Percentiles rank a stretch among this genome's conserved stretches.
phyloP scores from a whole-genome alignment of 495 filamentous ascomycete genomes.

The Hyaloscypha finlandica region DNA sequence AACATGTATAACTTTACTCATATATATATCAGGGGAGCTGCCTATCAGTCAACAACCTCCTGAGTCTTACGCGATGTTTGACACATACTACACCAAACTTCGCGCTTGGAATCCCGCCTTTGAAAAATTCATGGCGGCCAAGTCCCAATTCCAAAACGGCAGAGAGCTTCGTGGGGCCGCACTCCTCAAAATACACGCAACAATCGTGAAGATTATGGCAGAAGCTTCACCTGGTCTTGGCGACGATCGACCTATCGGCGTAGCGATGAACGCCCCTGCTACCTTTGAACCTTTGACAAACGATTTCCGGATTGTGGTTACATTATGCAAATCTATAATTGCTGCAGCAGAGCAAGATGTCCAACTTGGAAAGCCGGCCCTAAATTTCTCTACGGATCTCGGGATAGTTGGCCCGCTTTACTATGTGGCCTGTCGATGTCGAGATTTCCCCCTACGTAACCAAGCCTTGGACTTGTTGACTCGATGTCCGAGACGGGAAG shows the following conservation, averaged over 20 bases:
- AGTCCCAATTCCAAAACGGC: constrained; percentile 11
- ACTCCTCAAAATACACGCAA: constrained; percentile 29
- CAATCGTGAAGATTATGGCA: constrained; percentile 16
- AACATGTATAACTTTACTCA: neutral
- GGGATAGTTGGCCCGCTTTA: constrained; percentile 43
- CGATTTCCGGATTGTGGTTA: constrained; percentile 19
- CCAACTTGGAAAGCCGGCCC: constrained; percentile 15
- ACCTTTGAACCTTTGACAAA: constrained; percentile 12
- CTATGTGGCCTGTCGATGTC: constrained; percentile 41
- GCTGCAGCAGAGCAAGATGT: constrained; percentile 19
- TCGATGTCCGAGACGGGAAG: constrained; percentile 44
- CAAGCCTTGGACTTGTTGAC: constrained; percentile 43
- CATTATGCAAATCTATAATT: constrained; percentile 23
- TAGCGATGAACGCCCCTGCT: constrained; percentile 11
- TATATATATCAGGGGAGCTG: constrained; percentile 1
- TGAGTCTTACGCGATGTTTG: neutral
- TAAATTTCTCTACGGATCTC: constrained; percentile 35
- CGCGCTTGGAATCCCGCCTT: constrained; percentile 22
- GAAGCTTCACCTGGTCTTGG: neutral
- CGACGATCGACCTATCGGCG: constrained; percentile 10
- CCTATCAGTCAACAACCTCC: constrained; percentile 18
- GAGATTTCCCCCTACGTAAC: constrained; percentile 40
- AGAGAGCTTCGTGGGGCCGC: constrained; percentile 29
- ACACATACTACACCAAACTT: constrained; percentile 10
- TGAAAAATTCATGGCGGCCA: constrained; percentile 24